Evolutionary conservation across 768 basidiomycete species (phyloP).

Genomic region (Leccinum uliginosum): DNA sequence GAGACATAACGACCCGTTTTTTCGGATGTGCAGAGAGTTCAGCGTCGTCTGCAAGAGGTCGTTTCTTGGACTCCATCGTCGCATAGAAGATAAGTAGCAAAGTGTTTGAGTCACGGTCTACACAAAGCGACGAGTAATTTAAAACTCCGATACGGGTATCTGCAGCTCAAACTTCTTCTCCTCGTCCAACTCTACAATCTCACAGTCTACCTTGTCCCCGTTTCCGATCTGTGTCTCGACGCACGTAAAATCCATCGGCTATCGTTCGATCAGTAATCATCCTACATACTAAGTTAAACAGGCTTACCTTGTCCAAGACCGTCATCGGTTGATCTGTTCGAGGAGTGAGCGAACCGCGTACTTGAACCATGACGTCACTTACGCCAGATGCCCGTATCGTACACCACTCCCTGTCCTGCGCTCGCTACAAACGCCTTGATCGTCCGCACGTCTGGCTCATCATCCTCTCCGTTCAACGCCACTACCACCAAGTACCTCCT

Average conservation of each 20-base stretch:
- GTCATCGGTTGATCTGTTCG: conserved; percentile 88
- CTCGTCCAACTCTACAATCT: conserved; percentile 55
- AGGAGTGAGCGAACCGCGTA: conserved; percentile 6
- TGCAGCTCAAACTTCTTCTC: background rate
- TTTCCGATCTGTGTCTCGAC: conserved; percentile 92
- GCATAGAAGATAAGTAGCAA: conserved; percentile 15
- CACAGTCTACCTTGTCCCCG: conserved; percentile 76
- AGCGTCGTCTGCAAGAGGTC: conserved; percentile 49
- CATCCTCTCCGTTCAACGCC: conserved; percentile 71
- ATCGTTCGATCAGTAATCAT: conserved; percentile 12
- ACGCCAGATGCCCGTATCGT: conserved; percentile 88
- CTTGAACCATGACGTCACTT: conserved; percentile 34
- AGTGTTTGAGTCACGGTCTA: conserved; percentile 1
- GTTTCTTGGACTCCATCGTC: conserved; percentile 57
- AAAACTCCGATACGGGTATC: conserved; percentile 24
- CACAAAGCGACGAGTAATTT: conserved; percentile 17
- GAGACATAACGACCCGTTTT: conserved; percentile 48
- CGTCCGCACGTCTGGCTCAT: conserved; percentile 70
- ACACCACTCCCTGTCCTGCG: conserved; percentile 80
- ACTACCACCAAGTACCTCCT: conserved; percentile 80
- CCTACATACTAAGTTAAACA: background rate
- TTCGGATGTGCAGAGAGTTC: conserved; percentile 43
- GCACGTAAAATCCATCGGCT: conserved; percentile 81
- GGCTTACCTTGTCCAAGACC: conserved; percentile 61
- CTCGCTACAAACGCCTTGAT: conserved; percentile 80